Conservation (phyloP, 805 yeast species). For the Saturnispora ahearnii region DNA sequence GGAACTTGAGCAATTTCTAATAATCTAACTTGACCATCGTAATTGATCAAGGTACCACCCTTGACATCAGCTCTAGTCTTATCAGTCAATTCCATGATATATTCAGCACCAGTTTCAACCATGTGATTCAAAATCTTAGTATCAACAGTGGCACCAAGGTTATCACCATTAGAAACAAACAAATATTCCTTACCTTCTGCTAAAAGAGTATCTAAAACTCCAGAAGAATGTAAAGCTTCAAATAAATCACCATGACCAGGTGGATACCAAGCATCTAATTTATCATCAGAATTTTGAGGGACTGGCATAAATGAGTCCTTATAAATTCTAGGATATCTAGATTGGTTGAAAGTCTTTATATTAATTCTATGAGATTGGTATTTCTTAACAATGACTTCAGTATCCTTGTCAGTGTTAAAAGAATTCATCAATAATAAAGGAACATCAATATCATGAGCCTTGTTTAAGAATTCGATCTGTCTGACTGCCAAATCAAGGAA, state of each 20-base stretch:
- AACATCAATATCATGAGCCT: slow-evolving; percentile 83
- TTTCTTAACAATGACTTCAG: slow-evolving; percentile 90
- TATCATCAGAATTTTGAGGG: slow-evolving; percentile 66
- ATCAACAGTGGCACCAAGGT: slow-evolving; percentile 97
- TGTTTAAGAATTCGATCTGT: slow-evolving; percentile 91
- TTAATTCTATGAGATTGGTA: slow-evolving; percentile 94
- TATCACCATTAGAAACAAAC: slow-evolving; percentile 96
- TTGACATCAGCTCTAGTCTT: slow-evolving; percentile 99
- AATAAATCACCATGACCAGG: slow-evolving; percentile 99
- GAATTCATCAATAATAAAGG: slow-evolving; percentile 97
- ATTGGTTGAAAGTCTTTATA: slow-evolving; percentile 93
- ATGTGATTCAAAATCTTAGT: slow-evolving; percentile 83
- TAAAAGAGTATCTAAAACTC: slow-evolving; percentile 82
- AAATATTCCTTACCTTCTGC: slow-evolving; percentile 91
- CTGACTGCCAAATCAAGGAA: slow-evolving; percentile 92
- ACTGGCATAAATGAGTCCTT: slow-evolving; percentile 96
- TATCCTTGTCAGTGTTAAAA: slow-evolving; percentile 93
- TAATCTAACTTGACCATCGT: slow-evolving; percentile 88
- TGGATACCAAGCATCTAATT: slow-evolving; percentile 90
- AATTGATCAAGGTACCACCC: slow-evolving; percentile 97
- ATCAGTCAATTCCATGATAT: slow-evolving; percentile 96
- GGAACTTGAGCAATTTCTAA: slow-evolving; percentile 98
- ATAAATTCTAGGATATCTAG: slow-evolving; percentile 92
- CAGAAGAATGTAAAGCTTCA: slow-evolving; percentile 80
- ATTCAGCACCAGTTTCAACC: slow-evolving; percentile 86